A percentile compares a stretch with the other conserved stretches of the same genome.
These are phyloP conservation scores for Pterocarpus macrocarpus DNA, from an alignment of 306 rosid species.

Conservation along the genomic window DNA sequence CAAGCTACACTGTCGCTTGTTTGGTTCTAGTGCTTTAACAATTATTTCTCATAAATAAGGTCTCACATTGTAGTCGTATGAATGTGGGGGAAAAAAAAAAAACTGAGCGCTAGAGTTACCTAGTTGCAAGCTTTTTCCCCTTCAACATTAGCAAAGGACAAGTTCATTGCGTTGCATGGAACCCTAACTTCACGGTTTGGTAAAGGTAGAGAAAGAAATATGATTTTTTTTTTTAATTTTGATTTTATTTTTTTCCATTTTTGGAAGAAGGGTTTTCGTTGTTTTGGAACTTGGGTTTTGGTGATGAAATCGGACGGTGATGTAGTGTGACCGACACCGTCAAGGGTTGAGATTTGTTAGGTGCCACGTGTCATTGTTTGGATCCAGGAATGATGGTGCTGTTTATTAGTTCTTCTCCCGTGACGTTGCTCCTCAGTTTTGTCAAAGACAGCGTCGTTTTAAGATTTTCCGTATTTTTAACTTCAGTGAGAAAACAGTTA, in stretches of 20 bases:
- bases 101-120: too few relatives aligned
- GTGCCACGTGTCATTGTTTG: constrained; percentile 47
- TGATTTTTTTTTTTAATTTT: neutral
- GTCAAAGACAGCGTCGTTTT: constrained; percentile 16
- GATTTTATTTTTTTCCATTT: too few relatives aligned
- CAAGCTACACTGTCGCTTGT: too few relatives aligned
- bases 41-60: too few relatives aligned
- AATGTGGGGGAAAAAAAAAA: too few relatives aligned
- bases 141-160: constrained; percentile 72
- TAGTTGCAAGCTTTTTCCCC: constrained; percentile 59
- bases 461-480: neutral
- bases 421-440: neutral
- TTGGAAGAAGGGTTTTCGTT: neutral
- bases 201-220: neutral
- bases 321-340: constrained; percentile 40
- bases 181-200: neutral
- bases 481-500: constrained; percentile 35
- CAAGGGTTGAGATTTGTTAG: neutral
- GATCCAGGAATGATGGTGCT: constrained; percentile 44
- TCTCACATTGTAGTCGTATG: too few relatives aligned
- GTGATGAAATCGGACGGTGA: constrained; percentile 19
- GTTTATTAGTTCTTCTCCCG: neutral
- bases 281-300: neutral
- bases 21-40: too few relatives aligned
- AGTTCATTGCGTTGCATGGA: too few relatives aligned